These are phyloP conservation scores for Vanderwaltozyma yarrowii DNA, from an alignment of 805 yeast species.

Conservation along the genomic window DNA sequence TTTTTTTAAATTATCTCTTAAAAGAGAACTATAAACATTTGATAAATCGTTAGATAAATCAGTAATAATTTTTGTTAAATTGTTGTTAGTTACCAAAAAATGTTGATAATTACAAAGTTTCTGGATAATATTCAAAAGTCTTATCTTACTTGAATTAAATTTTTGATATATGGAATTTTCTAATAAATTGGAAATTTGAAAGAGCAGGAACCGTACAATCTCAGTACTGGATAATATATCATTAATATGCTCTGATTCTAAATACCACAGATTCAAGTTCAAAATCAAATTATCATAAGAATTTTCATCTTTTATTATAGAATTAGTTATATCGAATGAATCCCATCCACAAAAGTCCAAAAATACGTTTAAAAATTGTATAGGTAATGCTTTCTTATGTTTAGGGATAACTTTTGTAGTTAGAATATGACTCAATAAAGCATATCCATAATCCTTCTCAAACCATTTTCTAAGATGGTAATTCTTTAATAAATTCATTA, in stretches of 20 bases:
- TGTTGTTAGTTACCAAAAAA: conserved; percentile 28
- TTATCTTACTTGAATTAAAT: conserved; percentile 44
- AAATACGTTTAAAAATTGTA: conserved; percentile 40
- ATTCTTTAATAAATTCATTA: conserved; percentile 12
- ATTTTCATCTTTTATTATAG: conserved; percentile 43
- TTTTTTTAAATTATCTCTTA: conserved; percentile 40
- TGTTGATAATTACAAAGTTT: conserved; percentile 22
- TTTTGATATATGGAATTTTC: conserved; percentile 40
- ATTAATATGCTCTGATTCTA: neutral
- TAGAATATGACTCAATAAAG: conserved; percentile 14
- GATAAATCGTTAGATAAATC: conserved; percentile 26
- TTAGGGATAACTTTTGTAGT: conserved; percentile 4
- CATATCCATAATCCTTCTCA: conserved; percentile 14
- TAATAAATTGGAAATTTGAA: conserved; percentile 48
- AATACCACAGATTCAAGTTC: conserved; percentile 50
- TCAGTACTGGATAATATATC: conserved; percentile 21
- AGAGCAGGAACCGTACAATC: conserved; percentile 41
- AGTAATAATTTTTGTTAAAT: conserved; percentile 30
- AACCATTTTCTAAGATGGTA: conserved; percentile 11
- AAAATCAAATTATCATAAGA: conserved; percentile 51
- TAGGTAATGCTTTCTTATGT: conserved; percentile 19
- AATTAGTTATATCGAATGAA: conserved; percentile 38
- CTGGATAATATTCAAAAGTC: conserved; percentile 40
- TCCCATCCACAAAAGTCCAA: conserved; percentile 49
- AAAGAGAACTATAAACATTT: conserved; percentile 21